These are phyloP conservation scores for Metschnikowia picachoensis DNA, from an alignment of 805 yeast genomes.

Conservation along the genomic window DNA sequence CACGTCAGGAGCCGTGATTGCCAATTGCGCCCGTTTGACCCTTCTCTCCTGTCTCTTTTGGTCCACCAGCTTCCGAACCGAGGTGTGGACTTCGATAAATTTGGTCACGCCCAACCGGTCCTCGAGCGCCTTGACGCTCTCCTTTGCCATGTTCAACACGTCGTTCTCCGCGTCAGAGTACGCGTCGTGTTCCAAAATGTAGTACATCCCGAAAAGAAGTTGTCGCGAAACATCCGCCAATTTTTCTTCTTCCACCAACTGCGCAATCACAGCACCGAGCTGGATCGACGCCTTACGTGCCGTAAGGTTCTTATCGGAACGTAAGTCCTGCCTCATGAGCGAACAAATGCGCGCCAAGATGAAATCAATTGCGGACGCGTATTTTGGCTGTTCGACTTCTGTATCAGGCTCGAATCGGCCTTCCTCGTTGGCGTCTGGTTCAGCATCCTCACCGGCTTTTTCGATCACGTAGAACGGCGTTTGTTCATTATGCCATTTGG, in stretches of 20 bases:
- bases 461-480: conserved; percentile 29
- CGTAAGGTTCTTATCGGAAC: conserved; percentile 47
- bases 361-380: conserved; percentile 50
- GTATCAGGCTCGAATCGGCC: not conserved
- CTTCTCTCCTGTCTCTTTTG: conserved; percentile 71
- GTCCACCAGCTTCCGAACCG: conserved; percentile 58
- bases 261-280: conserved; percentile 59
- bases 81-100: conserved; percentile 57
- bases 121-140: conserved; percentile 66
- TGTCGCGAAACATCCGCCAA: conserved; percentile 43
- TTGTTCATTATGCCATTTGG: conserved; percentile 53
- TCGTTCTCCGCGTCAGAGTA: conserved; percentile 48
- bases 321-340: conserved; percentile 61
- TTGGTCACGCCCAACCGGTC: conserved; percentile 66
- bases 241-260: conserved; percentile 43
- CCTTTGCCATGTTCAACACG: conserved; percentile 50
- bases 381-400: conserved; percentile 9
- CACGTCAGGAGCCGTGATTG: conserved; percentile 72
- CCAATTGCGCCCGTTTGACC: conserved; percentile 69
- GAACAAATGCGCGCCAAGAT: conserved; percentile 59
- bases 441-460: not conserved
- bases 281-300: conserved; percentile 71
- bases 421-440: not conserved
- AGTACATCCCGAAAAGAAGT: conserved; percentile 52
- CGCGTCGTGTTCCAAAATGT: conserved; percentile 46